These are phyloP conservation scores for Inga laurina DNA, from an alignment of 306 rosid species.

Conservation along the genomic window DNA sequence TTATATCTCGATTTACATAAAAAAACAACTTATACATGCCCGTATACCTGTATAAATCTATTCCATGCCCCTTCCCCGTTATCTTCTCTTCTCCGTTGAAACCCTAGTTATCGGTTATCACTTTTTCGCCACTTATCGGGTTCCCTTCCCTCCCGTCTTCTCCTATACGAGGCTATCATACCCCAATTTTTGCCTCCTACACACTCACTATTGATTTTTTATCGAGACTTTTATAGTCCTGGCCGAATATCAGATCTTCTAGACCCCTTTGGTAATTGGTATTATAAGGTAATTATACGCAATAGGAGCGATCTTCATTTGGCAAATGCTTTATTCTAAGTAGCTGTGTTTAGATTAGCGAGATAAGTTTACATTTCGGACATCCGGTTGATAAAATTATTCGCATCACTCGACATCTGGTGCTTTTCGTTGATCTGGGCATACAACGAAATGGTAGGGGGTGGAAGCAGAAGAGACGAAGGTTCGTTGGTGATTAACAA, in stretches of 20 bases:
- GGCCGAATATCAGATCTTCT: slow-evolving; percentile 29
- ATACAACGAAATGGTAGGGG: slow-evolving; percentile 70
- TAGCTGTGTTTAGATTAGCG: background rate
- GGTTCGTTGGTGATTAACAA: slow-evolving; percentile 78
- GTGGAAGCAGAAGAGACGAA: slow-evolving; percentile 87
- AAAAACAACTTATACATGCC: no score
- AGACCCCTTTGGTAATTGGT: background rate
- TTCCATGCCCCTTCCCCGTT: slow-evolving; percentile 30
- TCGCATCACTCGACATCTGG: background rate
- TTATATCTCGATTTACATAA: no score
- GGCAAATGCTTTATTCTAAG: background rate
- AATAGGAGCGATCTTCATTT: background rate
- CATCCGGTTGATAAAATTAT: background rate
- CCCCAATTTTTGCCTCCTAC: background rate
- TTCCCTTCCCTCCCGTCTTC: background rate
- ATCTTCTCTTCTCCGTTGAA: slow-evolving; percentile 32
- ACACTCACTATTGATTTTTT: background rate
- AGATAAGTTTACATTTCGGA: background rate
- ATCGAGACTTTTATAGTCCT: background rate
- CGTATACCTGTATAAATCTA: slow-evolving; percentile 6
- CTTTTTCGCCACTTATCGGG: background rate
- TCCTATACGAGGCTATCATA: background rate
- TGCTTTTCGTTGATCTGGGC: slow-evolving; percentile 38
- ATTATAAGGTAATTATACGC: background rate
- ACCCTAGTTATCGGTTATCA: background rate